These are phyloP conservation scores for Colletotrichum sp. DNA, from an alignment of 2,329 filamentous ascomycete genomes.

Conservation along the genomic window DNA sequence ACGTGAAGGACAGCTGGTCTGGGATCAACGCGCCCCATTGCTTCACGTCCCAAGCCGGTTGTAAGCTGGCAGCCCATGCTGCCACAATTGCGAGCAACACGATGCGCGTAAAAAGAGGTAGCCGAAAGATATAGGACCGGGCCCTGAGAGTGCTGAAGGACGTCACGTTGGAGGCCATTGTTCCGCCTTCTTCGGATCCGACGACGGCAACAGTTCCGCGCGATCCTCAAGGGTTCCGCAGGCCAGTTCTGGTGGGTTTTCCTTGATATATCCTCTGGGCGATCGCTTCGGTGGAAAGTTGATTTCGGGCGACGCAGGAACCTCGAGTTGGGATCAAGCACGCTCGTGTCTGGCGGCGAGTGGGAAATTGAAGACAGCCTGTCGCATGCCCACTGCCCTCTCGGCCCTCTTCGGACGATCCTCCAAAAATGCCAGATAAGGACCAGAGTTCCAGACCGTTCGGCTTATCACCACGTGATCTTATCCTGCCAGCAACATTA, in stretches of 20 bases:
- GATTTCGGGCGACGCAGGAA: background rate
- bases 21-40: slow-evolving; percentile 84
- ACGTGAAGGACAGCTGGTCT: slow-evolving; percentile 71
- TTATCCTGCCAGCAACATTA: background rate
- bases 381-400: background rate
- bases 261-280: background rate
- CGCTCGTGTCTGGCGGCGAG: background rate
- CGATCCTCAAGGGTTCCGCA: background rate
- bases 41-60: slow-evolving; percentile 73
- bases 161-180: slow-evolving; percentile 12
- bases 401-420: background rate
- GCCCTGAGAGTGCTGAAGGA: slow-evolving; percentile 73
- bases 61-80: slow-evolving; percentile 70
- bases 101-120: slow-evolving; percentile 86
- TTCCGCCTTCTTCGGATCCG: background rate
- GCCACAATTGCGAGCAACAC: slow-evolving; percentile 63
- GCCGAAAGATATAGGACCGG: slow-evolving; percentile 79
- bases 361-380: slow-evolving; percentile 5
- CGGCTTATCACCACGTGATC: slow-evolving; percentile 7
- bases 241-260: background rate
- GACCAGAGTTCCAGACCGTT: background rate
- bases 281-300: background rate
- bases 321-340: background rate
- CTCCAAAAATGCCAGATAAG: slow-evolving; percentile 10
- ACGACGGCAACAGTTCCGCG: background rate